phyloP scores from a whole-genome alignment of 1,139 yeast genomes.

The Geotrichum cucujoidarum region DNA sequence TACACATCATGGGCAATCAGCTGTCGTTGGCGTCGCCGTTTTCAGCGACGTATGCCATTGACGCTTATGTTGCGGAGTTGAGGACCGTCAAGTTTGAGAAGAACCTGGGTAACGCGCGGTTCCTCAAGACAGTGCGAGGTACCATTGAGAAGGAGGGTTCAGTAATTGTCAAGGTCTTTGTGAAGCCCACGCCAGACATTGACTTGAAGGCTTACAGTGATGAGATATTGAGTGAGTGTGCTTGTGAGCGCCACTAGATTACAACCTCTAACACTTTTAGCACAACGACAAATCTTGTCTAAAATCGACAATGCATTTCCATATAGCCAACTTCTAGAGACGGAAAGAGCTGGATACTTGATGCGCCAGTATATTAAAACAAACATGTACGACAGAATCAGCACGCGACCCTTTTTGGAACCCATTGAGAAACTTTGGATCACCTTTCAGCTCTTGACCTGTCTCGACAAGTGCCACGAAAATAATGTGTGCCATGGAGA shows the following conservation, averaged over 20 bases:
- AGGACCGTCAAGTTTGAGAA: conserved; percentile 69
- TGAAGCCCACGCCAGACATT: conserved; percentile 59
- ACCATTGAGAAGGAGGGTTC: conserved; percentile 54
- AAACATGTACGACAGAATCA: conserved; percentile 75
- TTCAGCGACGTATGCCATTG: conserved; percentile 86
- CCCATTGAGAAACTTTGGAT: conserved; percentile 79
- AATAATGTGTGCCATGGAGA: conserved; percentile 77
- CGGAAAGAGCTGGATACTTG: conserved; percentile 87
- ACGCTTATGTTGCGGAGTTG: conserved; percentile 80
- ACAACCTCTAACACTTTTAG: conserved; percentile 23
- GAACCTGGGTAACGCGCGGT: conserved; percentile 68
- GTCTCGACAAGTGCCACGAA: conserved; percentile 60
- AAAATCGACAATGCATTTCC: conserved; percentile 61
- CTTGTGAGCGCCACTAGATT: neutral
- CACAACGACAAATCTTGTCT: conserved; percentile 39
- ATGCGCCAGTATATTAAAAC: conserved; percentile 75
- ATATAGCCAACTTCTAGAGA: conserved; percentile 70
- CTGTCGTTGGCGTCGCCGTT: conserved; percentile 82
- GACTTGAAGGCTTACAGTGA: conserved; percentile 31
- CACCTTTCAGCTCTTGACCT: conserved; percentile 66
- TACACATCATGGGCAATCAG: conserved; percentile 68
- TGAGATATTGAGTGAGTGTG: conserved; percentile 25
- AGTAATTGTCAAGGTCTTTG: conserved; percentile 71
- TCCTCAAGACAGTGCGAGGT: conserved; percentile 81
- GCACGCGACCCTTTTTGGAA: conserved; percentile 82